Percentiles rank a stretch among this genome's conserved stretches.
These are phyloP conservation scores for Hericium rajendrae DNA, from an alignment of 768 basidiomycete genomes.

Conservation along the genomic window DNA sequence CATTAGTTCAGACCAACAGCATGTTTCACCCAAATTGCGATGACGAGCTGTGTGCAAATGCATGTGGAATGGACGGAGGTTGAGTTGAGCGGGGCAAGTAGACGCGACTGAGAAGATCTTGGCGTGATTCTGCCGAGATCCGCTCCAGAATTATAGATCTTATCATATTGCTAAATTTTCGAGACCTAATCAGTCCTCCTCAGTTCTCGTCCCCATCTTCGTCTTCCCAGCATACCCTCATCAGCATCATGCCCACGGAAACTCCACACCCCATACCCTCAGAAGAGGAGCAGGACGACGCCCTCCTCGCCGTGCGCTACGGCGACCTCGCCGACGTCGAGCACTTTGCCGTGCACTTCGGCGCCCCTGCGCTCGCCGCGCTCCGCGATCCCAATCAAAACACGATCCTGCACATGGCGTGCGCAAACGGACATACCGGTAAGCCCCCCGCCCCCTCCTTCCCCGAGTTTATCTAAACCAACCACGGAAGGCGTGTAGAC, in stretches of 20 bases:
- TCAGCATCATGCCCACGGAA: background rate
- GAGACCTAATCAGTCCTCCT: too few species aligned
- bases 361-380: slow-evolving; percentile 34
- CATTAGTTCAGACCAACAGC: too few species aligned
- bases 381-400: slow-evolving; percentile 72
- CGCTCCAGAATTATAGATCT: too few species aligned
- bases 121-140: too few species aligned
- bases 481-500: slow-evolving; percentile 49
- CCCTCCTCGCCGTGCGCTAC: slow-evolving; percentile 79
- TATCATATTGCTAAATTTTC: too few species aligned
- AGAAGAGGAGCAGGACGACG: slow-evolving; percentile 51
- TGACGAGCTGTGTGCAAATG: too few species aligned
- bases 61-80: too few species aligned
- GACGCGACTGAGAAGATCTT: too few species aligned
- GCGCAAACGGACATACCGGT: slow-evolving; percentile 87
- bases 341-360: slow-evolving; percentile 52
- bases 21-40: too few species aligned
- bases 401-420: slow-evolving; percentile 76
- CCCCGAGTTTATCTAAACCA: slow-evolving; percentile 23
- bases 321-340: slow-evolving; percentile 78
- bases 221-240: too few species aligned
- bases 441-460: slow-evolving; percentile 16
- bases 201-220: too few species aligned
- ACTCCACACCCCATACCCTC: slow-evolving; percentile 12
- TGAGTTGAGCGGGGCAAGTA: too few species aligned